phyloP scores from a whole-genome alignment of 1,139 yeast species.

The Blastobotrys buckinghamii region DNA sequence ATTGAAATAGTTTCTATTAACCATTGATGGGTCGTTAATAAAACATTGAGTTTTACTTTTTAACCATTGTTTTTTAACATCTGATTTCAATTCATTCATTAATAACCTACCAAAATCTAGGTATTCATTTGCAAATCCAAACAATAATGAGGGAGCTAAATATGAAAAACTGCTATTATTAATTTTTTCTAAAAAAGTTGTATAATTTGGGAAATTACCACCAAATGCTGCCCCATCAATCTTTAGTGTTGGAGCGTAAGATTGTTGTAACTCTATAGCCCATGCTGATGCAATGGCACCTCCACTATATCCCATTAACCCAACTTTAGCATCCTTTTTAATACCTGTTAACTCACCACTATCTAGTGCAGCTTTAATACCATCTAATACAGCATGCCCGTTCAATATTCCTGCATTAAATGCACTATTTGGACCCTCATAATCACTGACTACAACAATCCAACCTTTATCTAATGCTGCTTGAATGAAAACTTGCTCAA shows the following conservation, averaged over 20 bases:
- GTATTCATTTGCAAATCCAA: constrained; percentile 29
- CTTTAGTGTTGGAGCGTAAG: constrained; percentile 29
- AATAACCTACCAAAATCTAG: constrained; percentile 15
- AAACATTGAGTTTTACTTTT: no score
- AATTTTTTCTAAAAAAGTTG: constrained; percentile 16
- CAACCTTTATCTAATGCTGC: constrained; percentile 18
- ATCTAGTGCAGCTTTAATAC: constrained; percentile 24
- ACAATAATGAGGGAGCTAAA: constrained; percentile 25
- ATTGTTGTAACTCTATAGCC: constrained; percentile 27
- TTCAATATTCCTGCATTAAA: constrained; percentile 22
- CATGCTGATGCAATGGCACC: constrained; percentile 30
- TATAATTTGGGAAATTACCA: constrained; percentile 24
- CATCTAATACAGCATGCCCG: constrained; percentile 22
- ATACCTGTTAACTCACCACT: constrained; percentile 15
- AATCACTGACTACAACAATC: constrained; percentile 21
- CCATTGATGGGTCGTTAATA: no score
- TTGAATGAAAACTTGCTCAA: no score
- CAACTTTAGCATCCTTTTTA: constrained; percentile 16
- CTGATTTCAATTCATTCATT: no score
- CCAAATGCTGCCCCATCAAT: constrained; percentile 27
- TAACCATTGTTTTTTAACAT: no score
- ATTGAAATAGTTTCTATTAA: no score
- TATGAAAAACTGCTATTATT: constrained; percentile 23
- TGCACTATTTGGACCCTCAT: constrained; percentile 20
- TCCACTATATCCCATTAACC: constrained; percentile 30